Evolutionary conservation across 768 basidiomycete genomes (phyloP).

Genomic region (Lentinus brumalis): DNA sequence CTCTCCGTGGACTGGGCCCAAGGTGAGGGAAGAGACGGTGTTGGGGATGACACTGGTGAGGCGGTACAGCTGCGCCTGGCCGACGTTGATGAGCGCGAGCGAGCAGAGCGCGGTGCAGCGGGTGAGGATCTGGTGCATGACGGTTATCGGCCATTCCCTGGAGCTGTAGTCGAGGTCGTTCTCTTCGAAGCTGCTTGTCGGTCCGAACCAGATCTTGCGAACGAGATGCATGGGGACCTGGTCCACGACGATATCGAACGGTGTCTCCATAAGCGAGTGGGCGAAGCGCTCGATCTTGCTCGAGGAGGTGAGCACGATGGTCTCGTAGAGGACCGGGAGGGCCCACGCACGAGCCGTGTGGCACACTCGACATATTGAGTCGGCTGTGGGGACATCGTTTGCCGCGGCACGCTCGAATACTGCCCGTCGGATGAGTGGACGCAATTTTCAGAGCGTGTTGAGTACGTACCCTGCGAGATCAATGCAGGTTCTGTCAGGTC

Average conservation of each 20-base stretch:
- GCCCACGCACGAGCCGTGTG: conserved; percentile 5
- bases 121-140: conserved; percentile 36
- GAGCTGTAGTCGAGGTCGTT: conserved; percentile 36
- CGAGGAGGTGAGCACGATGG: conserved; percentile 13
- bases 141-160: conserved; percentile 34
- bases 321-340: conserved; percentile 15
- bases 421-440: background rate
- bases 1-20: conserved; percentile 40
- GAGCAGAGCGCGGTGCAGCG: conserved; percentile 30
- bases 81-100: conserved; percentile 35
- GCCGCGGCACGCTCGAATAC: conserved; percentile 10
- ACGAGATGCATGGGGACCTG: background rate
- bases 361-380: conserved; percentile 18
- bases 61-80: conserved; percentile 34
- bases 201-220: conserved; percentile 37
- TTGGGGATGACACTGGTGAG: conserved; percentile 36
- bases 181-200: conserved; percentile 6
- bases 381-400: background rate
- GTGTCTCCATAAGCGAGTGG: background rate
- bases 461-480: background rate
- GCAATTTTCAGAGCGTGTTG: too few species aligned
- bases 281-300: conserved; percentile 14
- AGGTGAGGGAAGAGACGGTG: conserved; percentile 32
- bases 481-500: background rate
- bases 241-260: background rate